Evolutionary conservation across 1,284 basidiomycete genomes (phyloP).

Genomic region (Sphagnurus paluster): DNA sequence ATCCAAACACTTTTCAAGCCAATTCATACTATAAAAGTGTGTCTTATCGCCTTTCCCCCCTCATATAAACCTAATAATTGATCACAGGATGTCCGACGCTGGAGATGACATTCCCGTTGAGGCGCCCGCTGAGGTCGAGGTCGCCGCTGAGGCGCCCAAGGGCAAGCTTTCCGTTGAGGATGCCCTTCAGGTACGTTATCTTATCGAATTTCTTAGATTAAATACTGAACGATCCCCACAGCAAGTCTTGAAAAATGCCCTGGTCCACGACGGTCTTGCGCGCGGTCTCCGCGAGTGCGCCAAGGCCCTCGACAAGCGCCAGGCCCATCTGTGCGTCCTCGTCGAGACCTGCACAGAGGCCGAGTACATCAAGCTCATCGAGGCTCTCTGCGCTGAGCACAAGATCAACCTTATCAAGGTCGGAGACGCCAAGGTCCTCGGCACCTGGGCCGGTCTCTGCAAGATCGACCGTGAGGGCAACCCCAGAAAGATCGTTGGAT

Average conservation of each 20-base stretch:
- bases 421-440: slow-evolving; percentile 95
- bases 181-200: slow-evolving; percentile 80
- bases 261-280: slow-evolving; percentile 97
- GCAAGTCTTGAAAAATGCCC: slow-evolving; percentile 95
- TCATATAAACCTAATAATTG: slow-evolving; percentile 6
- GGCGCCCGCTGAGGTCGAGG: slow-evolving; percentile 79
- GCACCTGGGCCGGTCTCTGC: slow-evolving; percentile 98
- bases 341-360: slow-evolving; percentile 99
- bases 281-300: slow-evolving; percentile 97
- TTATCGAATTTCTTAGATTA: neutral
- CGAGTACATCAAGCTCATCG: slow-evolving; percentile 99
- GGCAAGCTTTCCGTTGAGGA: slow-evolving; percentile 97
- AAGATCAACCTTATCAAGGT: slow-evolving; percentile 99
- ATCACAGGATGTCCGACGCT: slow-evolving; percentile 92
- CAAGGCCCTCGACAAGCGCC: slow-evolving; percentile 98
- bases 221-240: slow-evolving; percentile 28
- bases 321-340: slow-evolving; percentile 98
- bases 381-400: slow-evolving; percentile 98
- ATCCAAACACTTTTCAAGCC: slow-evolving; percentile 42
- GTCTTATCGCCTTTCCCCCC: neutral
- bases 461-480: slow-evolving; percentile 99
- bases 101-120: slow-evolving; percentile 92
- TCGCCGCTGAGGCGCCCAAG: slow-evolving; percentile 81
- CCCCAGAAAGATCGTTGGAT: slow-evolving; percentile 95
- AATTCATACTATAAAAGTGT: slow-evolving; percentile 19